Evolutionary conservation across 495 filamentous ascomycete species (phyloP).

Genomic region (Xylaria castorea): DNA sequence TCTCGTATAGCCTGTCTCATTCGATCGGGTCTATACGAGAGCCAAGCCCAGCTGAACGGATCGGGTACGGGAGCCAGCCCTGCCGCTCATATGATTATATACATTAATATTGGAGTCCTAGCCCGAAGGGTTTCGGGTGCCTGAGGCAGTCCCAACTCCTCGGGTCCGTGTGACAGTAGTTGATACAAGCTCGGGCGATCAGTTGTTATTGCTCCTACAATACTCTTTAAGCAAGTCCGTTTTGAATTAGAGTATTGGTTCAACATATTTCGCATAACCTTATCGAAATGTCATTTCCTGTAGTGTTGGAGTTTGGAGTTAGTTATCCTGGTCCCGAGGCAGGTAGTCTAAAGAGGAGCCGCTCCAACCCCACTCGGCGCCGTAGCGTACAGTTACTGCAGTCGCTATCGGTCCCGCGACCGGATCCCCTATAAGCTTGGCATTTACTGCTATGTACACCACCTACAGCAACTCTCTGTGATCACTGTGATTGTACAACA

Average conservation of each 20-base stretch:
- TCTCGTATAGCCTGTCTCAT: no score
- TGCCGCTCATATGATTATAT: no score
- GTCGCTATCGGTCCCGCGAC: not conserved
- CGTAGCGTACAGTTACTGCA: not conserved
- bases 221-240: not conserved
- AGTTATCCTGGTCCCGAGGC: not conserved
- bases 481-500: not conserved
- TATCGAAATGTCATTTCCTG: not conserved
- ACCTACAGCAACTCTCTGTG: not conserved
- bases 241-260: not conserved
- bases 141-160: no score
- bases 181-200: no score
- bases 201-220: not conserved
- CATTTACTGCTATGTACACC: not conserved
- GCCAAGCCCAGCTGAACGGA: no score
- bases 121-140: no score
- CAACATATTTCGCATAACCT: not conserved
- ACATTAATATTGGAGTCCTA: no score
- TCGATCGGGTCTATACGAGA: no score
- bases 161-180: no score
- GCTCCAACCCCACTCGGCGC: not conserved
- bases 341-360: not conserved
- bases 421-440: slow-evolving; percentile 2
- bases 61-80: no score
- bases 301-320: not conserved